Base-by-base conservation (phyloP, 2,329 filamentous ascomycete species). In the Chaetomium olivaceum region DNA sequence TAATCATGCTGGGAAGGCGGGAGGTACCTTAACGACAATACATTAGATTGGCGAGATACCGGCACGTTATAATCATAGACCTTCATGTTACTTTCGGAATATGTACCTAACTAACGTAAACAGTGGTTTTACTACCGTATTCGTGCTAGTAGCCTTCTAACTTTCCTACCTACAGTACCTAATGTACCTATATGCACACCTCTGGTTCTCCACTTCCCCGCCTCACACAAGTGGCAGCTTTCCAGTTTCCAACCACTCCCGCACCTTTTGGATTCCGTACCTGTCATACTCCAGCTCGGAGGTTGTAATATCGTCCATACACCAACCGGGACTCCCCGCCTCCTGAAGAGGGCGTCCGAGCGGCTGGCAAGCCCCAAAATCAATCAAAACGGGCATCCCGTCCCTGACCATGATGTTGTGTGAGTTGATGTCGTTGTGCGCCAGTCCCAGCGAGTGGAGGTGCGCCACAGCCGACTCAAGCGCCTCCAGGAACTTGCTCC, bases 391-490 rank as follows among this genome's bases (percentile, higher is more conserved):
- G 0, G 69, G 59, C 62, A 33, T 43, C 0, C 55, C 55, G n/a
- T 52, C 31, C 27, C 36, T 25, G 6, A 70, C 25, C 43, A 68
- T 61, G 57, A 71, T 54, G 21, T 71, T 66, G 5, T 14, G 3
- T 4, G 70, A 64, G 27, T 68, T 68, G 43, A 71, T 21, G 55
- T 70, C 67, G 63, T 71, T 71, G 64, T 72, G 69, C 1, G 65
- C 67, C 5, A 65, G 6, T 7, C 51, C 23, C 27, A 58, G 16
- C 6, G 55, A 27, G 23, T 58, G 55, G 21, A 58, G 21, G 14
- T 58, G 12, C 5, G 25, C 21, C 33, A 46, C 55, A 7, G 55
- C 36, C 19, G 55, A 58, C 14, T 58, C 36, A 36, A 58, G 55
- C 6, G 21, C 55, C n/a, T 39, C 33, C 4, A 57, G 2, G 12